These are phyloP conservation scores for Pholiota conissans DNA, from an alignment of 768 basidiomycete species.

Conservation along the genomic window DNA sequence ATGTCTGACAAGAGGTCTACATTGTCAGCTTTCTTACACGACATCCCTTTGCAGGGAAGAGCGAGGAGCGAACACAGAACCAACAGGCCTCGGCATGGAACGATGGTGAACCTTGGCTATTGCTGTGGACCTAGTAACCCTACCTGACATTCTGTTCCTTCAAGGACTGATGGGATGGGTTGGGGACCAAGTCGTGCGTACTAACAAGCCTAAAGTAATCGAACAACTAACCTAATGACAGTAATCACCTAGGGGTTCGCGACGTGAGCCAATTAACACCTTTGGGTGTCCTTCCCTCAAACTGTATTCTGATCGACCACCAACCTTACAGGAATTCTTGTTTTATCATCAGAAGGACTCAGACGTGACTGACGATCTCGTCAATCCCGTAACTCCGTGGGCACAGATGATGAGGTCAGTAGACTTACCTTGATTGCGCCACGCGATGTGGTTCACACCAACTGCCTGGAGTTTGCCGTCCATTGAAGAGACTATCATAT, in stretches of 20 bases:
- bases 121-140: slow-evolving; percentile 1
- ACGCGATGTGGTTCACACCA: slow-evolving; percentile 12
- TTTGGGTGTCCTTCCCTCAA: slow-evolving; percentile 26
- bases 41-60: slow-evolving; percentile 54
- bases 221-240: slow-evolving; percentile 12
- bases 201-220: slow-evolving; percentile 11
- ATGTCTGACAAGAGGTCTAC: slow-evolving; percentile 9
- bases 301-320: slow-evolving; percentile 18
- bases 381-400: slow-evolving; percentile 69
- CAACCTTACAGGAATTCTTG: slow-evolving; percentile 63
- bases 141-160: neutral
- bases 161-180: slow-evolving; percentile 65
- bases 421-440: slow-evolving; percentile 10
- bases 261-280: slow-evolving; percentile 37
- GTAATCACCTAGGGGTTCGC: slow-evolving; percentile 43
- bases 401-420: slow-evolving; percentile 69
- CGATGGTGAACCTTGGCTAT: slow-evolving; percentile 51
- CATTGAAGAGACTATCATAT: slow-evolving; percentile 1
- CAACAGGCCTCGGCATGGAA: slow-evolving; percentile 84
- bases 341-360: slow-evolving; percentile 84
- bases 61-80: slow-evolving; percentile 79
- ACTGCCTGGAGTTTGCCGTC: slow-evolving; percentile 14
- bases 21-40: neutral
- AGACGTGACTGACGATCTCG: slow-evolving; percentile 52
- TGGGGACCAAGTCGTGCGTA: slow-evolving; percentile 84